Conservation (phyloP, 768 basidiomycete species). For the Leccinellum rugosiceps region DNA sequence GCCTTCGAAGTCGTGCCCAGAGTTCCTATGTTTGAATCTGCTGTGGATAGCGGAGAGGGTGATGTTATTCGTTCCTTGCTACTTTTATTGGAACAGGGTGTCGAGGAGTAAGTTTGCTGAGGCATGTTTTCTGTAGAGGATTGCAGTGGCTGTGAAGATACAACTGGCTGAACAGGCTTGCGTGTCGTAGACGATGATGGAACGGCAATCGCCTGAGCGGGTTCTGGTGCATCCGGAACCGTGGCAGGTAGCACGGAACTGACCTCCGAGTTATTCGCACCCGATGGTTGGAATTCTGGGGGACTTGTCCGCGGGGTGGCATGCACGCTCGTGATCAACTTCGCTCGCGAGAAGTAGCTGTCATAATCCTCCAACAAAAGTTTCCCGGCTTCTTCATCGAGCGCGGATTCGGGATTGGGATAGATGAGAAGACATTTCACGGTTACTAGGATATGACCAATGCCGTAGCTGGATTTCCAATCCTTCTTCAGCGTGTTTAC, state of each 20-base stretch:
- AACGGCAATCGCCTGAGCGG: conserved; percentile 35
- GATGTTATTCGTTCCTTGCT: conserved; percentile 62
- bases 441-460: conserved; percentile 86
- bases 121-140: conserved; percentile 39
- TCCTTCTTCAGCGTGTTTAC: conserved; percentile 98
- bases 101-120: conserved; percentile 36
- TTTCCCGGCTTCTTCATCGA: conserved; percentile 96
- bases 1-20: conserved; percentile 49
- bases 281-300: conserved; percentile 60
- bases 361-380: conserved; percentile 87
- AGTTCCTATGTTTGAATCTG: conserved; percentile 63
- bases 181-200: conserved; percentile 40
- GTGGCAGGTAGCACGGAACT: conserved; percentile 13
- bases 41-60: conserved; percentile 66
- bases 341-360: conserved; percentile 81
- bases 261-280: conserved; percentile 24
- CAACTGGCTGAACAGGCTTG: conserved; percentile 42
- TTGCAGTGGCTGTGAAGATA: conserved; percentile 38
- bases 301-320: conserved; percentile 78
- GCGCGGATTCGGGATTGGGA: conserved; percentile 93
- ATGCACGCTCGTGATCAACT: conserved; percentile 87
- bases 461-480: conserved; percentile 91
- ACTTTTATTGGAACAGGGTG: conserved; percentile 28
- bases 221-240: conserved; percentile 18
- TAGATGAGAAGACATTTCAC: conserved; percentile 96